These are phyloP conservation scores for Cicer judaicum DNA, from an alignment of 306 rosid genomes.

Conservation along the genomic window DNA sequence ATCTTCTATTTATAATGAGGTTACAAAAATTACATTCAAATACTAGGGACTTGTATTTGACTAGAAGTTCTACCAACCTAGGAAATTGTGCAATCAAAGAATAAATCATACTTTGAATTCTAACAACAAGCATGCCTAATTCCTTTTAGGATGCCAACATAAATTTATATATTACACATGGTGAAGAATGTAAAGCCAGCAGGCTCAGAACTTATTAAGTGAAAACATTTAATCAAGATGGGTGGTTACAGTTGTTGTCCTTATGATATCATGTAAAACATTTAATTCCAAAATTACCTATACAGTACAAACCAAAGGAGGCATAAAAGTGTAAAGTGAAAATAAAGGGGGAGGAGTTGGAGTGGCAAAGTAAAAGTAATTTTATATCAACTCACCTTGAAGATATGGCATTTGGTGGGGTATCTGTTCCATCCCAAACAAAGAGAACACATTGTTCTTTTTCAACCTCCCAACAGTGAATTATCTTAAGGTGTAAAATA, in stretches of 20 bases:
- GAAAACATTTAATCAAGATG: neutral
- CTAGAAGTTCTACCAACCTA: too few relatives aligned
- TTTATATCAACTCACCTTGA: conserved; percentile 54
- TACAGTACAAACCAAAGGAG: neutral
- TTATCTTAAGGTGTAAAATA: conserved; percentile 54
- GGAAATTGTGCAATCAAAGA: too few relatives aligned
- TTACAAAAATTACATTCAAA: too few relatives aligned
- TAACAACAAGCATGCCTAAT: neutral
- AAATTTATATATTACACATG: conserved; percentile 2
- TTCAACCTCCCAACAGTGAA: conserved; percentile 54
- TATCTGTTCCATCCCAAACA: conserved; percentile 90
- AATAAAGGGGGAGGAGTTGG: neutral
- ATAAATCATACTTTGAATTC: too few relatives aligned
- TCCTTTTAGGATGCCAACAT: conserved; percentile 2
- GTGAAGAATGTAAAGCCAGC: neutral
- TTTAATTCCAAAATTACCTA: neutral
- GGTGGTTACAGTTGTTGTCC: neutral
- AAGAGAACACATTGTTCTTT: conserved; percentile 52
- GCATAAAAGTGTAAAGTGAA: neutral
- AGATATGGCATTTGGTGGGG: conserved; percentile 53
- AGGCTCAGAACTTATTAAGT: neutral
- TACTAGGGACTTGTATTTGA: too few relatives aligned
- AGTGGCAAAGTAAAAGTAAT: conserved; percentile 30
- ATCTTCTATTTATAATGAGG: too few relatives aligned
- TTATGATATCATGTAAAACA: neutral